Conservation (phyloP, 148 eudicot species). For the Cornus florida region DNA sequence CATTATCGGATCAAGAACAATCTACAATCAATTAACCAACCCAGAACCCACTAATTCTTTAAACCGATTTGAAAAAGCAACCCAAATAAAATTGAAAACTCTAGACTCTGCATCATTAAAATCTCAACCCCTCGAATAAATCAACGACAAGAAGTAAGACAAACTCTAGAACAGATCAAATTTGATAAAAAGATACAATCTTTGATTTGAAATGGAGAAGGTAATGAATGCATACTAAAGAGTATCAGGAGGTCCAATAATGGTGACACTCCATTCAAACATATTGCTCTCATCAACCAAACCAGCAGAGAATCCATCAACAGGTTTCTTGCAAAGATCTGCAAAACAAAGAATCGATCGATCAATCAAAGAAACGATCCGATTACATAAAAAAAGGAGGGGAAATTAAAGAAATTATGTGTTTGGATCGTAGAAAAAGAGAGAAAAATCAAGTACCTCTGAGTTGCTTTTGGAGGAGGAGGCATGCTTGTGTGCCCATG, state of each 20-base stretch:
- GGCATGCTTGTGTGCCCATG: conserved; percentile 36
- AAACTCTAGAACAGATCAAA: not conserved
- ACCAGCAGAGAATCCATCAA: conserved; percentile 89
- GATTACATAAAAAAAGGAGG: not conserved
- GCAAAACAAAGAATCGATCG: conserved; percentile 10
- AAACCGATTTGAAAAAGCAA: not conserved
- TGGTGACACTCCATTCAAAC: conserved; percentile 74
- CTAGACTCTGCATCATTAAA: no score
- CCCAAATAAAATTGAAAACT: not conserved
- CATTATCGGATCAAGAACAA: no score
- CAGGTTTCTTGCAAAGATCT: conserved; percentile 72
- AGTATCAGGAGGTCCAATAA: conserved; percentile 83
- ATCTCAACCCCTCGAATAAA: not conserved
- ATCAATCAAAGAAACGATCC: not conserved
- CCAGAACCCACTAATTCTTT: not conserved
- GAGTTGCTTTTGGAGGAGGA: conserved; percentile 56
- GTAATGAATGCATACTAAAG: conserved; percentile 34
- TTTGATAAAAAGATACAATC: not conserved
- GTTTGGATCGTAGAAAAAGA: not conserved
- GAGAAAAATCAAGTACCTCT: conserved; percentile 27
- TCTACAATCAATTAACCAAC: not conserved
- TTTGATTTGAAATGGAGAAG: not conserved
- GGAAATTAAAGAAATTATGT: not conserved
- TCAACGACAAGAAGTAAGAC: not conserved
- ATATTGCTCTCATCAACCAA: conserved; percentile 64